Base-by-base conservation (phyloP, 2,329 filamentous ascomycete species). In the Ophiostoma pallidulum region DNA sequence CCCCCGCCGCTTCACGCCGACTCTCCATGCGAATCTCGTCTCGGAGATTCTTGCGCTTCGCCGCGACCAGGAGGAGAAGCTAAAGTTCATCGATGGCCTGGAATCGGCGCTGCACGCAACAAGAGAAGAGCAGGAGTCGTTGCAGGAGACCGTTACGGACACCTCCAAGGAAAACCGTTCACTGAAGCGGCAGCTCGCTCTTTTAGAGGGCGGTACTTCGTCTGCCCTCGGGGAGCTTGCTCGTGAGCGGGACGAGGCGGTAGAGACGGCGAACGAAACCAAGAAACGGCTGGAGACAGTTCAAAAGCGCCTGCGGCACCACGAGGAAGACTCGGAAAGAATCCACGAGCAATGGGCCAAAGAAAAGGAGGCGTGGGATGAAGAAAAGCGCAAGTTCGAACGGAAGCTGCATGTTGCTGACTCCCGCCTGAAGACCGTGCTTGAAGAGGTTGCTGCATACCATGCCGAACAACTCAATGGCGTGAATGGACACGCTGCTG, bases 1-100 rank as follows among this genome's bases (percentile, higher is more conserved):
- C 60, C 89, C 92, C 3, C 80, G 91, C 47, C 79, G 92, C 32
- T 96, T 98, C 60, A 98, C 92, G 0, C 92, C 92, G 1, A 97
- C 90, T 0, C 69, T 98, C 10, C 92, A 97, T 63, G 92, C 92
- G 8, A 96, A 87, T 42, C 71, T 98, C 7, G 91, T 98, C 1
- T 91, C 91, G 0, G 92, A 98, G 64, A 98, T 98, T 53, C 71
- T 98, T 33, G 80, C 82, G 2, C 68, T 98, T 42, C 80, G 90
- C 19, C 77, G 92, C 49, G 92, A 98, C 54, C 79, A 97, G 53
- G 92, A 98, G 60, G 87, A 86, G 36, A 96, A 95, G 66, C 77
- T 83, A 38, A 86, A 80, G 57, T 76, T 88, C 45, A 95, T 98
- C 47, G 90, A 96, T 61, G 80, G 77, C 45, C 72, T 98, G 14